A percentile compares a stretch with the other conserved stretches of the same genome.
These are phyloP conservation scores for Stephania yunnanensis DNA, from an alignment of 164 flowering plant species.

Conservation along the genomic window DNA sequence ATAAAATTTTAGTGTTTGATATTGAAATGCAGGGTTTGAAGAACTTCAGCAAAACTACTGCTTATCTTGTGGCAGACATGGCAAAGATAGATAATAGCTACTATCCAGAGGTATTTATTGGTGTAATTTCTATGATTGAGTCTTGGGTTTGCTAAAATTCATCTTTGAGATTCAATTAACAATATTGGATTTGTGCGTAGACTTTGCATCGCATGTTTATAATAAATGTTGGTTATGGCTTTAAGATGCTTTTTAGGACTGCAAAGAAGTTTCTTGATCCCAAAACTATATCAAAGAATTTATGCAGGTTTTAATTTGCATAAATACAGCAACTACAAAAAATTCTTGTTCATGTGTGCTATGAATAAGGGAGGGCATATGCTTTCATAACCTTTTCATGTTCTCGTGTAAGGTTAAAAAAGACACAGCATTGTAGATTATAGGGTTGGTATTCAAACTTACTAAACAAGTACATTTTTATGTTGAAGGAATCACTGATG, in stretches of 20 bases:
- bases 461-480: too few species aligned
- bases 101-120: slow-evolving; percentile 78
- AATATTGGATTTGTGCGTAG: slow-evolving; percentile 27
- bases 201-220: slow-evolving; percentile 81
- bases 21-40: slow-evolving; percentile 60
- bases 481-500: too few species aligned
- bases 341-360: too few species aligned
- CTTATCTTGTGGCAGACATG: slow-evolving; percentile 60
- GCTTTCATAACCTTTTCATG: too few species aligned
- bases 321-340: too few species aligned
- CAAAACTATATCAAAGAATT: slow-evolving; percentile 72
- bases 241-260: slow-evolving; percentile 87
- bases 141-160: not conserved
- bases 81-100: slow-evolving; percentile 67
- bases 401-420: too few species aligned
- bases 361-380: too few species aligned
- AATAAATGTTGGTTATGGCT: slow-evolving; percentile 91
- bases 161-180: not conserved
- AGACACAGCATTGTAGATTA: too few species aligned
- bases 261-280: slow-evolving; percentile 80
- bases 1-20: not conserved
- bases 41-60: slow-evolving; percentile 64
- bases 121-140: not conserved
- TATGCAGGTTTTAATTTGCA: too few species aligned
- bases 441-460: too few species aligned